Evolutionary conservation across 2,329 filamentous ascomycete genomes (phyloP), one percentile per base, ranked within the genome.

Genomic region (Epichloe bromicola): DNA sequence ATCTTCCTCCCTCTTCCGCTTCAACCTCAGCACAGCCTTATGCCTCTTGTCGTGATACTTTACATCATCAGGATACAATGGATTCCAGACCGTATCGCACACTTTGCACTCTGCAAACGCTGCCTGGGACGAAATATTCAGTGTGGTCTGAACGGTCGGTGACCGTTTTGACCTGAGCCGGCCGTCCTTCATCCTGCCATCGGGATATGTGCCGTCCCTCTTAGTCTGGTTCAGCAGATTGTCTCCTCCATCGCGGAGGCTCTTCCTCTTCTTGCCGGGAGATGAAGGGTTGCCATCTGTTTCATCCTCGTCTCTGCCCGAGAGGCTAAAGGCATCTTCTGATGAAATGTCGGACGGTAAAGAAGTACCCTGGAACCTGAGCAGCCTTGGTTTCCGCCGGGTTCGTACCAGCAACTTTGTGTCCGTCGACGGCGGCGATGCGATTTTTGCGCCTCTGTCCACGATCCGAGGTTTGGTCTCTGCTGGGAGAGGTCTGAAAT

Each of bases 41-140:
- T 73, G 70, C 36, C 65, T 62, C 51, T 68, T 70, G 2, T 61
- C 58, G 50, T 73, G 70, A 15, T 64, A 70, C 51, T 67, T 72
- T 15, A 71, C 70, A 50, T 73, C 70, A 30, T 67, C 67, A 3
- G 70, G 69, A 50, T 67, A 68, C 5, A 71, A 55, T 0, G 70
- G 70, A 48, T 73, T 73, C 63, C 68, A 73, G 7, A 73, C 66
- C 1, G 64, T 71, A 48, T 71, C 61, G 54, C 70, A 73, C 3
- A 65, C 52, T 47, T 63, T 69, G 54, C 70, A 73, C 50, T 73
- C 70, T 2, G 68, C 65, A 53, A 73, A 72, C 1, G 69, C 59
- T 3, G 69, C 66, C 26, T 67, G 63, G 1, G 64, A 61, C 0
- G 70, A 71, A 2, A 73, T 59, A 36, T 73, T 72, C n/a, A 73